Percentiles rank a stretch among this genome's conserved stretches.
phyloP scores from a whole-genome alignment of 2,329 filamentous ascomycete species.

The Dactylonectria estremocensis region DNA sequence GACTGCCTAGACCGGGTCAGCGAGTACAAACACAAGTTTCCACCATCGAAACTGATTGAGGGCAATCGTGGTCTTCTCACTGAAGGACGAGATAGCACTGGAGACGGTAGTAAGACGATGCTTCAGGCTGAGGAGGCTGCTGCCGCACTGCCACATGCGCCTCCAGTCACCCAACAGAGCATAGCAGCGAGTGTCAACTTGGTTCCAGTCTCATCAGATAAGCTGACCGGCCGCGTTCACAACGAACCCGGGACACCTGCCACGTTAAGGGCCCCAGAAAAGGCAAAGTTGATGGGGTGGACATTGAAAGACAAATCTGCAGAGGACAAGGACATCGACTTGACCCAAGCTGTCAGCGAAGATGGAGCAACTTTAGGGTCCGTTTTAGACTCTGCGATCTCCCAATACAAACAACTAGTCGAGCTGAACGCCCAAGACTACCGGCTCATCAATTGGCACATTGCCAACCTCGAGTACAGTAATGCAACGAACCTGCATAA shows the following conservation, averaged over 20 bases:
- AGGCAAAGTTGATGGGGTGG: conserved; percentile 89
- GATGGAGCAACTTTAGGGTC: conserved; percentile 84
- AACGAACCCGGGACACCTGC: conserved; percentile 79
- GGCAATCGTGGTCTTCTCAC: conserved; percentile 88
- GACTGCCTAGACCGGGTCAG: conserved; percentile 94
- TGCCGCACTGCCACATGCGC: conserved; percentile 71
- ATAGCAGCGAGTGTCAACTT: conserved; percentile 68
- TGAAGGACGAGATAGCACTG: conserved; percentile 82
- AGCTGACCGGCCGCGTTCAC: conserved; percentile 80
- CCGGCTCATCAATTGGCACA: conserved; percentile 95
- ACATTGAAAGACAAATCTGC: conserved; percentile 75
- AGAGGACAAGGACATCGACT: conserved; percentile 77
- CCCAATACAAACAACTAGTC: conserved; percentile 87
- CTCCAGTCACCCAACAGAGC: conserved; percentile 68
- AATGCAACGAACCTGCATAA: conserved; percentile 92
- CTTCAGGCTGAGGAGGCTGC: conserved; percentile 78
- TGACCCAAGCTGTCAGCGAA: conserved; percentile 75
- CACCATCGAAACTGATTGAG: conserved; percentile 79
- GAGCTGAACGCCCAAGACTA: conserved; percentile 90
- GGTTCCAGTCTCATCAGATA: conserved; percentile 76
- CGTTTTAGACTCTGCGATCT: conserved; percentile 93
- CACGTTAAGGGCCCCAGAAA: conserved; percentile 81
- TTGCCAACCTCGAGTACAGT: conserved; percentile 97
- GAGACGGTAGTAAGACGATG: conserved; percentile 80
- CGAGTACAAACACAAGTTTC: conserved; percentile 86